phyloP scores from a whole-genome alignment of 208 protist species.

The Porcisia hertigi region DNA sequence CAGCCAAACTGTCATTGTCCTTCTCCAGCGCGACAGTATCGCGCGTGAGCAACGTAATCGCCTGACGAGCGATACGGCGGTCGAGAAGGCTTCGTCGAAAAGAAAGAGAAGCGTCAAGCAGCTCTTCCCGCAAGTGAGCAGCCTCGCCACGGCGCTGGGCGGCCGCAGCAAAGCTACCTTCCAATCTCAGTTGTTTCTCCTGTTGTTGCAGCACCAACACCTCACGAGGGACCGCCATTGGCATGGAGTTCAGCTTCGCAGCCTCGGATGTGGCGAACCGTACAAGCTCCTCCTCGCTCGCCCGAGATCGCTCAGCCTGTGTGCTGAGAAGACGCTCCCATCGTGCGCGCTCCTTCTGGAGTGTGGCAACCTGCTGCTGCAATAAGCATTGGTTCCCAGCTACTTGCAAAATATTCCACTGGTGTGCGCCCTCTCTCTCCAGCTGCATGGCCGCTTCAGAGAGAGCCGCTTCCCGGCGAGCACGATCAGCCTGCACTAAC shows the following conservation, averaged over 20 bases:
- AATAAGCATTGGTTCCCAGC: conserved; percentile 27
- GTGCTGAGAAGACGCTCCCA: conserved; percentile 29
- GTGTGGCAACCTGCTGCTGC: conserved; percentile 19
- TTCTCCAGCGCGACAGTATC: conserved; percentile 19
- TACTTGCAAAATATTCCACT: conserved; percentile 56
- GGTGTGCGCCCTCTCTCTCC: conserved; percentile 46
- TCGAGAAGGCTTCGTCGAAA: conserved; percentile 17
- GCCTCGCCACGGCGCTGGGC: conserved; percentile 27
- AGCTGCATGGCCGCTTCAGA: conserved; percentile 29
- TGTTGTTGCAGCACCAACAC: conserved; percentile 33
- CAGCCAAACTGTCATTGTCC: conserved; percentile 15
- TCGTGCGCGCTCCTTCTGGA: conserved; percentile 16
- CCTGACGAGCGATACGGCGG: conserved; percentile 20
- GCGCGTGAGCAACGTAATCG: conserved; percentile 9
- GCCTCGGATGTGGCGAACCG: conserved; percentile 34
- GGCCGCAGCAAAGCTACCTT: conserved; percentile 41
- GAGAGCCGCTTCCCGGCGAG: conserved; percentile 10
- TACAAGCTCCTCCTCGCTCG: conserved; percentile 50
- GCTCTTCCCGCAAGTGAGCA: conserved; percentile 8
- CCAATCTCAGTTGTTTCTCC: conserved; percentile 35
- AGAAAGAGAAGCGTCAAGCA: conserved; percentile 4
- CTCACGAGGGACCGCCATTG: conserved; percentile 33
- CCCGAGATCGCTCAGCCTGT: conserved; percentile 35
- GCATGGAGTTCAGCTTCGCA: conserved; percentile 32
- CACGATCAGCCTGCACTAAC: conserved; percentile 20